Base-by-base conservation (phyloP, 768 basidiomycete genomes). In the Russula sp. region DNA sequence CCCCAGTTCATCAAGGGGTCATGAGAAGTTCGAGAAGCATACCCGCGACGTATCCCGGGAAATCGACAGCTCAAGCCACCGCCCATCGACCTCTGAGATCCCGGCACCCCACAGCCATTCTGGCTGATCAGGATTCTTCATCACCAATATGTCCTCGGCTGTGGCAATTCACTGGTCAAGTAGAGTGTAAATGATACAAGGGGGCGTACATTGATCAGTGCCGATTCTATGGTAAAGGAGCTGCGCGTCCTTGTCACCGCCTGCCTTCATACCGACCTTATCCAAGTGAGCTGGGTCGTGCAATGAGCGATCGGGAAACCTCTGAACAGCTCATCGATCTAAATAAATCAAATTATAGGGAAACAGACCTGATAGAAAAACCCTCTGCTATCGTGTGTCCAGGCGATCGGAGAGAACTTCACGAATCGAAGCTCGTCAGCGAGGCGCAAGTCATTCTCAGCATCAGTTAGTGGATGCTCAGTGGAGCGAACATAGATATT, bases 351-450 rank as follows among this genome's bases (percentile, higher is more conserved):
- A 40, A 44, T 39, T 18, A 32, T 53, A 47, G 27, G 27, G 27
- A 9, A 6, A 70, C 73, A 22, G 55, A 79, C 78, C 78, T 91
- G 90, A 71, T 94, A 94, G 75, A 93, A 90, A 74, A 93, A 91
- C 1, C 91, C 91, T 64, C 84, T 85, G 59, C 84, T 86, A 73
- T 92, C 89, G 59, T 84, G 82, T 4, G 85, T 85, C 91, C 91
- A 93, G 32, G 78, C 76, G 48, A 91, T 78, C 11, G 77, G 73
- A 0, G 86, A 87, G 73, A 90, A 91, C 71, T 93, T 93, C 65
- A 89, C 87, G 70, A 82, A 87, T 59, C 85, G 80, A 57, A 92
- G 74, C 63, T 85, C 85, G 50, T 93, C 91, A 4, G 77, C 66
- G 42, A 91, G 78, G 49, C 84, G 77, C 40, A 76, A 77, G 20